A percentile compares a stretch with the other conserved stretches of the same genome.
Evolutionary conservation across 2,329 filamentous ascomycete genomes (phyloP).

Genomic region (Aspergillus pseudotamarii): DNA sequence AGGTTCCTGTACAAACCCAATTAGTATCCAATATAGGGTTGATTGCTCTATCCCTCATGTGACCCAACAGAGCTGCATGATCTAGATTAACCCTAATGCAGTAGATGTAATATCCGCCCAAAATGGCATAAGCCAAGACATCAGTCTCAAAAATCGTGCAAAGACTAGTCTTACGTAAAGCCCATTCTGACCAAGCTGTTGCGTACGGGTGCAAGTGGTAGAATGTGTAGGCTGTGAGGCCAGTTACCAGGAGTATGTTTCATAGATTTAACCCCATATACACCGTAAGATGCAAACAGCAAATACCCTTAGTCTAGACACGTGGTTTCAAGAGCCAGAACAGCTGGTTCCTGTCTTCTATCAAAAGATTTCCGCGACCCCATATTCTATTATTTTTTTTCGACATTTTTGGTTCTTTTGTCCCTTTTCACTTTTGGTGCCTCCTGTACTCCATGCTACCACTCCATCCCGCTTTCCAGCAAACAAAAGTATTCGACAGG

Average conservation of each 20-base stretch:
- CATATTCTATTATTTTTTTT: slow-evolving; percentile 7
- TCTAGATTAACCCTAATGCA: slow-evolving; percentile 6
- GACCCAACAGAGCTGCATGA: neutral
- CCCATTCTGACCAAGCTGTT: neutral
- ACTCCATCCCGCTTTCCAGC: neutral
- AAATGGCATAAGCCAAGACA: slow-evolving; percentile 1
- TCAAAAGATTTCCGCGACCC: neutral
- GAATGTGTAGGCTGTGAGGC: neutral
- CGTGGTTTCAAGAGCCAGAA: slow-evolving; percentile 6
- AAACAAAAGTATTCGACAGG: slow-evolving; percentile 1
- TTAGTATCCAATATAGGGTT: neutral
- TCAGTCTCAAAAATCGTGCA: neutral
- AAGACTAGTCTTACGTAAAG: neutral
- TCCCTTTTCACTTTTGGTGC: slow-evolving; percentile 8
- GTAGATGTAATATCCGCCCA: neutral
- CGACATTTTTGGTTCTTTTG: neutral
- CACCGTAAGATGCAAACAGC: slow-evolving; percentile 5
- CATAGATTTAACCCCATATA: slow-evolving; percentile 1
- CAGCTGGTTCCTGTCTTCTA: slow-evolving; percentile 3
- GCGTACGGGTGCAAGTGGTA: neutral
- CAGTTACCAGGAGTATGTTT: neutral
- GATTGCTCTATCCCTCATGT: neutral
- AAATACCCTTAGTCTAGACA: slow-evolving; percentile 7
- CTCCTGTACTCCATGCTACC: slow-evolving; percentile 4
- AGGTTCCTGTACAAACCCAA: neutral